Conservation (phyloP, 169 alveolate genomes). For the Plasmodium vivax region DNA sequence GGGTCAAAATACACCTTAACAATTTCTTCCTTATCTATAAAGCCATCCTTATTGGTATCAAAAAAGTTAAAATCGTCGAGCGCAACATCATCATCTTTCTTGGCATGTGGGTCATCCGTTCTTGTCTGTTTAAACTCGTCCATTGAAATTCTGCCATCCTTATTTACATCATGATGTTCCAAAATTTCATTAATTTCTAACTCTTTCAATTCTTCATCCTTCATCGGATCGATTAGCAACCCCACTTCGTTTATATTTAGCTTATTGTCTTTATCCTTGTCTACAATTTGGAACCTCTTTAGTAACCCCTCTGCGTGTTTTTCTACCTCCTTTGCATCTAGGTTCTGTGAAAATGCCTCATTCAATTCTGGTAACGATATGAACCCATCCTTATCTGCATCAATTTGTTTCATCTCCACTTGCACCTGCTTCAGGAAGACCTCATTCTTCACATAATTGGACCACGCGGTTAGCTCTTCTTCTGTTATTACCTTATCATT, state of each 20-base stretch:
- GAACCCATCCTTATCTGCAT: constrained; percentile 82
- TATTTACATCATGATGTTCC: constrained; percentile 82
- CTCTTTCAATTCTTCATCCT: constrained; percentile 79
- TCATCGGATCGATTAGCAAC: constrained; percentile 80
- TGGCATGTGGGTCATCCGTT: constrained; percentile 40
- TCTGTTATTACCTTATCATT: constrained; percentile 69
- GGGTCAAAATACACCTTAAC: constrained; percentile 80
- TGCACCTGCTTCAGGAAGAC: constrained; percentile 82
- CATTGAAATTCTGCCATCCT: constrained; percentile 83
- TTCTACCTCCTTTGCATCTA: constrained; percentile 79
- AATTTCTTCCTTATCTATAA: constrained; percentile 79
- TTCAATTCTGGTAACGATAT: constrained; percentile 79
- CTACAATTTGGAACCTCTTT: constrained; percentile 82
- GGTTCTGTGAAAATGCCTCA: constrained; percentile 78
- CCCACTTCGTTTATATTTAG: constrained; percentile 78
- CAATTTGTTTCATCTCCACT: constrained; percentile 82
- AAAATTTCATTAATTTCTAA: constrained; percentile 81
- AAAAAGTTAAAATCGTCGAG: constrained; percentile 81
- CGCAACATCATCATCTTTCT: constrained; percentile 60
- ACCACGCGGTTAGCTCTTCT: constrained; percentile 67
- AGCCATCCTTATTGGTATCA: constrained; percentile 83
- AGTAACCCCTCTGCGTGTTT: constrained; percentile 78
- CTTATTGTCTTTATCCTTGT: constrained; percentile 81
- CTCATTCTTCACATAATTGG: constrained; percentile 70
- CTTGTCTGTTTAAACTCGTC: constrained; percentile 79